These are phyloP conservation scores for Torulaspora gathmanii DNA, from an alignment of 805 yeast genomes.

Conservation along the genomic window DNA sequence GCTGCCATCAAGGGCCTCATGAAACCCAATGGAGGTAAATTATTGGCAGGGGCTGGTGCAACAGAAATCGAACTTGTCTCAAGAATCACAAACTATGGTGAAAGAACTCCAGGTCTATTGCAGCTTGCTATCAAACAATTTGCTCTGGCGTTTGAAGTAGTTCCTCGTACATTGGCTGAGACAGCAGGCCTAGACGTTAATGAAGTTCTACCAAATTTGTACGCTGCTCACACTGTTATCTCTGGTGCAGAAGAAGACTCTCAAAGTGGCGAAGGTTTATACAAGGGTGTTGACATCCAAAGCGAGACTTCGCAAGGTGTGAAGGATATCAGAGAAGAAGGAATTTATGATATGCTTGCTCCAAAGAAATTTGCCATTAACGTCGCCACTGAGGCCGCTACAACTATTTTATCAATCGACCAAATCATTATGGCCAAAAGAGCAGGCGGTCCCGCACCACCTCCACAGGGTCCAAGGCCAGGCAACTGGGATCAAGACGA, in stretches of 20 bases:
- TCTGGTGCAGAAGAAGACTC: conserved; percentile 18
- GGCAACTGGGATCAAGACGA: conserved; percentile 97
- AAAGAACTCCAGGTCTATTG: conserved; percentile 84
- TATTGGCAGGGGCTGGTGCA: conserved; percentile 96
- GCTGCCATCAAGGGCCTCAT: conserved; percentile 84
- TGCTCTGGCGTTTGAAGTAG: conserved; percentile 90
- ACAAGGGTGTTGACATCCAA: conserved; percentile 73
- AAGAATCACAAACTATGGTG: conserved; percentile 78
- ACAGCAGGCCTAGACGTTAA: conserved; percentile 90
- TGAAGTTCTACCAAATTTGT: conserved; percentile 82
- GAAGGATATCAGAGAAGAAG: conserved; percentile 61
- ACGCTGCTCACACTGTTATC: conserved; percentile 70
- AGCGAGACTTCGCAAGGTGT: conserved; percentile 63
- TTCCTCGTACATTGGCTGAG: conserved; percentile 89
- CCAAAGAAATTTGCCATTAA: conserved; percentile 83
- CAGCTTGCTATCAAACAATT: conserved; percentile 92
- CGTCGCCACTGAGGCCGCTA: conserved; percentile 93
- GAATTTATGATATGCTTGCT: conserved; percentile 73
- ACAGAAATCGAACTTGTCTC: conserved; percentile 83
- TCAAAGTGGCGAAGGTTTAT: conserved; percentile 29
- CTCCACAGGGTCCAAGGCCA: conserved; percentile 71
- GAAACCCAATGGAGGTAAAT: conserved; percentile 67
- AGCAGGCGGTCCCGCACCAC: conserved; percentile 96
- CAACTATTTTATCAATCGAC: conserved; percentile 78
- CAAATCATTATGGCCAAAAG: conserved; percentile 98